phyloP scores from a whole-genome alignment of 371 early-diverging fungal species.

The Syncephalis fuscata region DNA sequence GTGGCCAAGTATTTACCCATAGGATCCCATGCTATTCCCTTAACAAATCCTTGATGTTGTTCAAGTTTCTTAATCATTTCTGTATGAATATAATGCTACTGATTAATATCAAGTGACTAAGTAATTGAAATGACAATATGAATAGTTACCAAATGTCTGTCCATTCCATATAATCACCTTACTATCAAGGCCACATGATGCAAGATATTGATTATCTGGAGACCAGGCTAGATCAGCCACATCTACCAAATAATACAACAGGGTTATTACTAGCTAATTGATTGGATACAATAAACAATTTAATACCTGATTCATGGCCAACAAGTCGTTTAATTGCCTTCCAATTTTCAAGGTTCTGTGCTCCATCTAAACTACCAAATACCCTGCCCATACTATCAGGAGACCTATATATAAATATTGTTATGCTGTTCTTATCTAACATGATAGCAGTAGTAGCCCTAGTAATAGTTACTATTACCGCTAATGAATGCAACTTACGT shows the following conservation, averaged over 20 bases:
- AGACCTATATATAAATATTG: neutral
- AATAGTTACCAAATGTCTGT: constrained; percentile 43
- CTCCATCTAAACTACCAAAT: constrained; percentile 24
- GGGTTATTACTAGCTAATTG: neutral
- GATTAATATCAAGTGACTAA: neutral
- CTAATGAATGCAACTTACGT: constrained; percentile 4
- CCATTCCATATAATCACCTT: constrained; percentile 74
- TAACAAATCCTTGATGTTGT: constrained; percentile 81
- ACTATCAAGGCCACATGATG: constrained; percentile 83
- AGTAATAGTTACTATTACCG: neutral
- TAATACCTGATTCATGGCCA: constrained; percentile 45
- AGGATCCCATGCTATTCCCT: constrained; percentile 94
- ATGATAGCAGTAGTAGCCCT: neutral
- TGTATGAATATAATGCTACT: constrained; percentile 6
- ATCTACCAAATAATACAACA: constrained; percentile 22
- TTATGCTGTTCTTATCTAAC: neutral
- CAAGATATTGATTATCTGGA: constrained; percentile 64
- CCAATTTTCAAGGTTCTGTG: constrained; percentile 55
- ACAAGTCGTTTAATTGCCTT: constrained; percentile 54
- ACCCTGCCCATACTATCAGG: constrained; percentile 10
- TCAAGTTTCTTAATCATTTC: constrained; percentile 43
- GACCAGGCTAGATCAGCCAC: constrained; percentile 92
- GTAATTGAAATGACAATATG: neutral
- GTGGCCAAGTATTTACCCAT: constrained; percentile 83
- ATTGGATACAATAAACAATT: neutral